phyloP scores from a whole-genome alignment of 305 asterid species.

The Petunia hybrid region DNA sequence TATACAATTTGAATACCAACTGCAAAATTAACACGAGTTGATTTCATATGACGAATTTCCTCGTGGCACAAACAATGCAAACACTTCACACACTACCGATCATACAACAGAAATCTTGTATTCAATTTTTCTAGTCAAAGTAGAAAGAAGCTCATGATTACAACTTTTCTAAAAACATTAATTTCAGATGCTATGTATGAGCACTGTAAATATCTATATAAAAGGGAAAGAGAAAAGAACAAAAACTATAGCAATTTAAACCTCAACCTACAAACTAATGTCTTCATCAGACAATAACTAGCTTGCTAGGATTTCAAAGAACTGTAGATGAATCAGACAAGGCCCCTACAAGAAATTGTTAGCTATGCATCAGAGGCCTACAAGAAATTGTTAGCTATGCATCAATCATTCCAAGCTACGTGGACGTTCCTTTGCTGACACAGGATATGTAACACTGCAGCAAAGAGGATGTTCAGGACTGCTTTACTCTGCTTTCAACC shows the following conservation, averaged over 20 bases:
- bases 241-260: neutral
- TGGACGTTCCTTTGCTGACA: neutral
- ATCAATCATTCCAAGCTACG: conserved; percentile 18
- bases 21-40: neutral
- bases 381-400: conserved; percentile 8
- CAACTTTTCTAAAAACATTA: neutral
- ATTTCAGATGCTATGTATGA: neutral
- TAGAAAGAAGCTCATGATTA: neutral
- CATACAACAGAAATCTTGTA: neutral
- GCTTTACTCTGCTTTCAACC: conserved; percentile 64
- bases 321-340: neutral
- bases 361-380: conserved; percentile 1
- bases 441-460: conserved; percentile 15
- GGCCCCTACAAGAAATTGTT: conserved; percentile 11
- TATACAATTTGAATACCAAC: neutral
- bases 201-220: neutral
- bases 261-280: conserved; percentile 27
- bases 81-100: neutral
- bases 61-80: neutral
- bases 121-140: neutral
- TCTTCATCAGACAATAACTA: conserved; percentile 15
- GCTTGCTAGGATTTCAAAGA: conserved; percentile 11
- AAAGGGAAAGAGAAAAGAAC: neutral
- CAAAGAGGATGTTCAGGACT: conserved; percentile 23
- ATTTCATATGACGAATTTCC: neutral